Percentiles rank a stretch among this genome's conserved stretches.
Evolutionary conservation across 495 filamentous ascomycete genomes (phyloP).

Genomic region (Acidomyces sp.): DNA sequence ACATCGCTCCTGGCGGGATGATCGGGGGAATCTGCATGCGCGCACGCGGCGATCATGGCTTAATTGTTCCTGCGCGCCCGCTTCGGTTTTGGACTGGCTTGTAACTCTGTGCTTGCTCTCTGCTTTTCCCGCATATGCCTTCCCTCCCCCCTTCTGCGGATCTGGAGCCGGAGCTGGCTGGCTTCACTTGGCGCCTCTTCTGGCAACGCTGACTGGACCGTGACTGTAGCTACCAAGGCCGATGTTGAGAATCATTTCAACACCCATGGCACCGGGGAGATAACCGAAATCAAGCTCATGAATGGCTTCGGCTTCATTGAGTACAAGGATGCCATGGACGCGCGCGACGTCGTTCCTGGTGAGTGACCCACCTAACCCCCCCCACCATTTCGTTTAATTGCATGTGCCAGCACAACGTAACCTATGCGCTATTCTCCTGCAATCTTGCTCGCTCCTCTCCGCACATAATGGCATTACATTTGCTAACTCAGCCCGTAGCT

Average conservation of each 20-base stretch:
- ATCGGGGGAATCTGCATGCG: not conserved
- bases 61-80: not conserved
- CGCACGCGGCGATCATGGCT: not conserved
- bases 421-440: not conserved
- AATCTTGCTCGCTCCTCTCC: too few species aligned
- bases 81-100: constrained; percentile 2
- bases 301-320: constrained; percentile 99
- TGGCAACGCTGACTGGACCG: constrained; percentile 27
- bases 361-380: constrained; percentile 26
- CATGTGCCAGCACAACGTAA: constrained; percentile 2
- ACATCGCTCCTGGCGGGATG: constrained; percentile 1
- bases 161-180: constrained; percentile 19
- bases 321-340: constrained; percentile 95
- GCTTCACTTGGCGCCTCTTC: constrained; percentile 2
- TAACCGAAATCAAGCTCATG: constrained; percentile 98
- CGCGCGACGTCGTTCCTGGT: constrained; percentile 95
- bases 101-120: not conserved
- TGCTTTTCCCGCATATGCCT: not conserved
- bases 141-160: not conserved
- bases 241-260: constrained; percentile 95
- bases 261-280: constrained; percentile 88
- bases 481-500: constrained; percentile 25
- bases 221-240: constrained; percentile 69
- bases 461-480: constrained; percentile 4
- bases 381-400: not conserved